Percentiles rank a stretch among this genome's conserved stretches.
phyloP scores from a whole-genome alignment of 371 early-diverging fungal genomes.

The Mortierella sp. region DNA sequence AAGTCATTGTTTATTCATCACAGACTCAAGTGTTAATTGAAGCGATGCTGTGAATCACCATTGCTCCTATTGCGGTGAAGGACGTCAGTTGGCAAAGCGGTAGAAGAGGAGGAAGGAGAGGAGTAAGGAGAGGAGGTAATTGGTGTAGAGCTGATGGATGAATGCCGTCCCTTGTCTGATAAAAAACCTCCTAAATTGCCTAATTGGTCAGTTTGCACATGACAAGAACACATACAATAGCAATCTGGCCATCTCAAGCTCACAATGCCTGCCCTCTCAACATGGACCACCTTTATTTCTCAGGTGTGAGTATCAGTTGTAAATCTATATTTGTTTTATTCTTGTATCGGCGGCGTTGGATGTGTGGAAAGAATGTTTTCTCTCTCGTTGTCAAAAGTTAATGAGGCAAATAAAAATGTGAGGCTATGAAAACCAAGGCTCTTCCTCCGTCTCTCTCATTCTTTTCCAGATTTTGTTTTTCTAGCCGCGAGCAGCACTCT shows the following conservation, averaged over 20 bases:
- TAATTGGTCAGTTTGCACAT: no score
- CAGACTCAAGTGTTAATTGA: slow-evolving; percentile 2
- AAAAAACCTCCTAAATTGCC: no score
- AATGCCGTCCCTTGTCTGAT: no score
- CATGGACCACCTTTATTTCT: no score
- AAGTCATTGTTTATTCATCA: not conserved
- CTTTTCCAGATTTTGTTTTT: not conserved
- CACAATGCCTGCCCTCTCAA: no score
- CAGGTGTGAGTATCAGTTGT: no score
- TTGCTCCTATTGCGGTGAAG: slow-evolving; percentile 14
- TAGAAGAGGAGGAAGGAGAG: not conserved
- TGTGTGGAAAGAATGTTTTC: not conserved
- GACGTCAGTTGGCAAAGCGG: slow-evolving; percentile 8
- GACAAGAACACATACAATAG: not conserved
- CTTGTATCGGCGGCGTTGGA: no score
- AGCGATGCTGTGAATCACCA: slow-evolving; percentile 9
- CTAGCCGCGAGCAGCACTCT: slow-evolving; percentile 70
- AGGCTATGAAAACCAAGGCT: no score
- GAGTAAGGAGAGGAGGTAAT: not conserved
- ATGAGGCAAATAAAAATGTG: no score
- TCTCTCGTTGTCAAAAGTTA: not conserved
- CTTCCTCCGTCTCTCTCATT: not conserved
- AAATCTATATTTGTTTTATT: not conserved
- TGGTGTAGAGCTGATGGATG: not conserved
- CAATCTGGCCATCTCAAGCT: no score